Evolutionary conservation across 108 stramenopile species (phyloP), one percentile per base, ranked within the genome.

Genomic region (Nitzschia sp.): DNA sequence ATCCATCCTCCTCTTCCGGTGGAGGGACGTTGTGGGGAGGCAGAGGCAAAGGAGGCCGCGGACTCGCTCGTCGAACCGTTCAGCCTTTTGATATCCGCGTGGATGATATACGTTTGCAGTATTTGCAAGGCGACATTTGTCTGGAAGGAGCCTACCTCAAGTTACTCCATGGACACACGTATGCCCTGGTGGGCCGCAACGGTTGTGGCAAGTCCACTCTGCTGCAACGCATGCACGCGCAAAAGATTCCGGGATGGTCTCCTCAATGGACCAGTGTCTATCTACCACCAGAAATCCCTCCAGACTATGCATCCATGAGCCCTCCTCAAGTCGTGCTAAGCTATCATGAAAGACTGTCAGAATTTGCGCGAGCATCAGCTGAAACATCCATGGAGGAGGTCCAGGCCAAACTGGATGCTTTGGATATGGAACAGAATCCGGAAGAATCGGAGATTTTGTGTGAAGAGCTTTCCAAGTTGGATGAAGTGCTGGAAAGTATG

Each of bases 181-280:
- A 94, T 72, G 76, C 85, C 10, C 55, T 91, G 40, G 66, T 90
- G 17, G 92, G 87, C 25, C 60, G 75, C 38, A 88, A 89, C 66
- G 84, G 84, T 10, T 73, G 78, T 42, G 89, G 89, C 19, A 90
- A 90, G 51, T 82, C 80, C 20, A 83, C 86, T 8, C 67, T 94
- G 15, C 43, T 90, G 39, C 80, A 80, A 73, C 63, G 86, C 24
- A 87, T 94, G 39, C 71, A 72, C 51, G 76, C 80, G 3, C 75
- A 82, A 26, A 86, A 76, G 63, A 86, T 94, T 48, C 89, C 89
- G 11, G 92, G 92, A n/a, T 86, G 90, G 67, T 80, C 86, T 17
- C 67, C 80, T 0, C 81, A 88, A 46, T 63, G 90, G 15, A 66
- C 80, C 14, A 77, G 86, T 12, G 38, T 87, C 11, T 84, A 86